A percentile compares a stretch with the other conserved stretches of the same genome.
phyloP scores from a whole-genome alignment of 2,329 filamentous ascomycete species.

The Trichoderma guizhouense region DNA sequence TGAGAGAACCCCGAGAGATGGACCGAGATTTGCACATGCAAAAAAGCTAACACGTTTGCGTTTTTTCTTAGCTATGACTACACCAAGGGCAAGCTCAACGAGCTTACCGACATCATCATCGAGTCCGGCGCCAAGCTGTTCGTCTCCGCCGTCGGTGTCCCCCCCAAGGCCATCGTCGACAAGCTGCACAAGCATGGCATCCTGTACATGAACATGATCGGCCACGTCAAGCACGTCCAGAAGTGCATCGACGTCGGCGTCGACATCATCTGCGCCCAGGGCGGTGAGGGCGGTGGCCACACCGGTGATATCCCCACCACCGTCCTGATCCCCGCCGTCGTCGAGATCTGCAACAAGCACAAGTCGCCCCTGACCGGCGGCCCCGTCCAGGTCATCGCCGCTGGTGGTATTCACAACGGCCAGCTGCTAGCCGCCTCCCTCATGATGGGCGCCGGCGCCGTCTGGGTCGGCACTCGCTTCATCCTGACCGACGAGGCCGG shows the following conservation, averaged over 20 bases:
- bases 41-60: background rate
- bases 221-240: conserved; percentile 97
- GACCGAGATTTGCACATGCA: background rate
- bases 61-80: conserved; percentile 81
- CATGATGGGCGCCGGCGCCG: conserved; percentile 86
- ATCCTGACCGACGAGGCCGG: conserved; percentile 92
- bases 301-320: conserved; percentile 92
- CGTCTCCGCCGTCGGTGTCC: conserved; percentile 93
- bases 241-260: conserved; percentile 91
- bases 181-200: conserved; percentile 83
- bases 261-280: conserved; percentile 97
- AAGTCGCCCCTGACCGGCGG: conserved; percentile 83
- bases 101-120: conserved; percentile 89
- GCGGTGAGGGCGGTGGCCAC: conserved; percentile 95
- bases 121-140: conserved; percentile 88
- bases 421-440: conserved; percentile 84
- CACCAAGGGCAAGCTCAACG: conserved; percentile 96
- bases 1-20: background rate
- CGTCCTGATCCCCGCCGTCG: conserved; percentile 88
- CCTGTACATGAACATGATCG: conserved; percentile 99
- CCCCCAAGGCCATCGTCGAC: conserved; percentile 84
- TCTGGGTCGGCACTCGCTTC: conserved; percentile 97
- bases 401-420: conserved; percentile 91
- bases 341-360: conserved; percentile 73
- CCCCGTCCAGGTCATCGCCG: conserved; percentile 87